Conservation (phyloP, 495 filamentous ascomycete genomes). For the Penicillium mononematosum region DNA sequence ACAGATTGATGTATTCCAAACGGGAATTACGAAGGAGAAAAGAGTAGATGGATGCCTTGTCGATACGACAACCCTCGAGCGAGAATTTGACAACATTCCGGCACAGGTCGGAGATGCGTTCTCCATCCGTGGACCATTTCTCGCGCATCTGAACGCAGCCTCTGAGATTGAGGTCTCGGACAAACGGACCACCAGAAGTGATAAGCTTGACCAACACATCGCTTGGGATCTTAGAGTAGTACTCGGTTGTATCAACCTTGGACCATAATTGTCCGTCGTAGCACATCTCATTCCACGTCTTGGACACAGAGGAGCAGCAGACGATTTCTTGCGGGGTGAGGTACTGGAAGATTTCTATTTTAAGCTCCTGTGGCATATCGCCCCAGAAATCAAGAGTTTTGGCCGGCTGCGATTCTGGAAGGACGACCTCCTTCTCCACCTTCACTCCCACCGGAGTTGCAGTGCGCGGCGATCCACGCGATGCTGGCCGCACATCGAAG, state of each 20-base stretch:
- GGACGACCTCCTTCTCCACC: slow-evolving; percentile 30
- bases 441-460: slow-evolving; percentile 30
- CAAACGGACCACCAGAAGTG: slow-evolving; percentile 78
- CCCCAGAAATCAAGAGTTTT: slow-evolving; percentile 70
- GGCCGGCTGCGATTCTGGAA: slow-evolving; percentile 32
- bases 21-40: slow-evolving; percentile 75
- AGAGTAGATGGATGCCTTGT: slow-evolving; percentile 72
- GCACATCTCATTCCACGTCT: slow-evolving; percentile 78
- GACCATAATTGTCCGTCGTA: slow-evolving; percentile 95
- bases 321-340: slow-evolving; percentile 81
- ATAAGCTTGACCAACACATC: slow-evolving; percentile 83
- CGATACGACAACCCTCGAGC: slow-evolving; percentile 84
- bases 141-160: slow-evolving; percentile 76
- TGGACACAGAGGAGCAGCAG: slow-evolving; percentile 75
- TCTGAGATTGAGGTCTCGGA: slow-evolving; percentile 84
- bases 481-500: slow-evolving; percentile 55
- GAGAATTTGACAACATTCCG: slow-evolving; percentile 84
- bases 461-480: slow-evolving; percentile 37
- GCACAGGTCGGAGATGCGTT: slow-evolving; percentile 72
- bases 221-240: slow-evolving; percentile 82
- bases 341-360: slow-evolving; percentile 71
- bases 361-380: slow-evolving; percentile 79
- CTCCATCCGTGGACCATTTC: slow-evolving; percentile 67
- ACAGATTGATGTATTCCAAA: slow-evolving; percentile 79
- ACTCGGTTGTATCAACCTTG: slow-evolving; percentile 77